A percentile compares a stretch with the other conserved stretches of the same genome.
phyloP scores from a whole-genome alignment of 352 stramenopile genomes.

The Albugo laibachii region DNA sequence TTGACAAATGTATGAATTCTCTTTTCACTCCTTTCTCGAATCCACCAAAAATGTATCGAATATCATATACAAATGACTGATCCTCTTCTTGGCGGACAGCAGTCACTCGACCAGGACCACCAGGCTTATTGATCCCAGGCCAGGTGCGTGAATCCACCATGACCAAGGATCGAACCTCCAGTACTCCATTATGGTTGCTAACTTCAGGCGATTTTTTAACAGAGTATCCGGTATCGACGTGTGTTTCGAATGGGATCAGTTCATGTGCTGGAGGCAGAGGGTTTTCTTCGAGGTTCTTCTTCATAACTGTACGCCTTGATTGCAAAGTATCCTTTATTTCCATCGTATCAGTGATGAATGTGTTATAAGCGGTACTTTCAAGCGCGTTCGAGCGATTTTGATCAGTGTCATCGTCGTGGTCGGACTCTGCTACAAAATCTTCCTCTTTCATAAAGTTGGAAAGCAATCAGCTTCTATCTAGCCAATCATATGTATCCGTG shows the following conservation, averaged over 20 bases:
- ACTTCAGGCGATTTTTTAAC: neutral
- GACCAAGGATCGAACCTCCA: conserved; percentile 25
- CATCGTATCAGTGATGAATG: neutral
- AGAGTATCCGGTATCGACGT: neutral
- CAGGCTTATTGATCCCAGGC: conserved; percentile 76
- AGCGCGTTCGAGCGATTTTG: conserved; percentile 1
- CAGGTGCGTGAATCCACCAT: conserved; percentile 57
- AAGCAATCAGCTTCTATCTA: too few species aligned
- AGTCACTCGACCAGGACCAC: conserved; percentile 36
- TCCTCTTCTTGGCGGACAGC: conserved; percentile 16
- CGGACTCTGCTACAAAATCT: conserved; percentile 37
- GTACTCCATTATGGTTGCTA: conserved; percentile 1
- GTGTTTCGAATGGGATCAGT: neutral
- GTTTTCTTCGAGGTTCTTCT: neutral
- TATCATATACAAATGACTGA: conserved; percentile 35
- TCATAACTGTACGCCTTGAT: neutral
- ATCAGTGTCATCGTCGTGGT: conserved; percentile 15
- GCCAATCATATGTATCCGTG: too few species aligned
- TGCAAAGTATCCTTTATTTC: neutral
- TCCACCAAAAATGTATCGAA: conserved; percentile 62
- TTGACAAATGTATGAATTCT: conserved; percentile 36
- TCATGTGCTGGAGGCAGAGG: neutral
- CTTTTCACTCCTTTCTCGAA: conserved; percentile 54
- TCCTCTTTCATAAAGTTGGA: conserved; percentile 14
- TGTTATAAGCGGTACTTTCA: neutral